These are phyloP conservation scores for Blastobotrys robertii DNA, from an alignment of 805 yeast species.

Conservation along the genomic window DNA sequence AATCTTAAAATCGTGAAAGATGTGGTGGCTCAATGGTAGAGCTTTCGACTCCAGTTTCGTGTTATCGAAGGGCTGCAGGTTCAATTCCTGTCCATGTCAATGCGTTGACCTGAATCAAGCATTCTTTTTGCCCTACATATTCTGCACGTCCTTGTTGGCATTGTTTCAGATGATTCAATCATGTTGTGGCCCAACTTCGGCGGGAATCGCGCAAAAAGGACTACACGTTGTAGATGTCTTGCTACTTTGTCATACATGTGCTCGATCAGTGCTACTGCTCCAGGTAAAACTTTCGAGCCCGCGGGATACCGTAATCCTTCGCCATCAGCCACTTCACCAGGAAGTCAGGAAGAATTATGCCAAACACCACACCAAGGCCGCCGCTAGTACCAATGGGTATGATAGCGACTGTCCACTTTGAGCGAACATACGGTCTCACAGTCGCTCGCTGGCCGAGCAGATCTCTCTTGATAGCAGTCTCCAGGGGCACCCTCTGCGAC, in stretches of 20 bases:
- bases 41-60: conserved; percentile 59
- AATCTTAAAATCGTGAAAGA: not conserved
- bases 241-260: no score
- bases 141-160: no score
- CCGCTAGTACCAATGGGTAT: conserved; percentile 14
- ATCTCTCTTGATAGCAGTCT: not conserved
- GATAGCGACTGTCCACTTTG: conserved; percentile 2
- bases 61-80: conserved; percentile 76
- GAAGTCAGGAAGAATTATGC: conserved; percentile 14
- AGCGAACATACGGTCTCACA: conserved; percentile 1
- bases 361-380: conserved; percentile 16
- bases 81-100: conserved; percentile 60
- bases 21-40: conserved; percentile 68
- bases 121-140: no score
- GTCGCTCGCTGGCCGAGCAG: not conserved
- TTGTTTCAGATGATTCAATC: no score
- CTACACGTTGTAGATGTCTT: no score
- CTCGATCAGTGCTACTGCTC: no score
- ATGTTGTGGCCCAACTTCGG: no score
- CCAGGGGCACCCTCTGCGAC: not conserved
- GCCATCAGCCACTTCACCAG: conserved; percentile 10
- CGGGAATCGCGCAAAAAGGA: no score
- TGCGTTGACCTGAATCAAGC: no score
- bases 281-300: not conserved
- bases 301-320: conserved; percentile 8